Evolutionary conservation across 441 rosid genomes (phyloP), one percentile per base, ranked within the genome.

Genomic region (Codiaeum variegatum): DNA sequence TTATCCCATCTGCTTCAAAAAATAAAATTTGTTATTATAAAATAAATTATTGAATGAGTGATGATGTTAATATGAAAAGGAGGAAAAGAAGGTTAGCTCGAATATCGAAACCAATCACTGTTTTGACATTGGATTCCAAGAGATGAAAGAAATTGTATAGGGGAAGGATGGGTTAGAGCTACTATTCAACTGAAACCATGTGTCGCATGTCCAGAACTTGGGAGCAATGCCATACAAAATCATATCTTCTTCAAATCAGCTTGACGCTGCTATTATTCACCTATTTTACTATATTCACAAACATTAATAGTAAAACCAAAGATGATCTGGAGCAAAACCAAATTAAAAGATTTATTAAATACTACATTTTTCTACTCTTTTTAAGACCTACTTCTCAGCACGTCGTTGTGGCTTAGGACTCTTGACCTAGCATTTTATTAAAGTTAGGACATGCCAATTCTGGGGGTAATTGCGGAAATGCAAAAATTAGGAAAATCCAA

Each of bases 1-100:
- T 62, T 62, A 70, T 90, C 94, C 97, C 97, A 94, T 82, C 97
- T 94, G 76, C 52, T 31, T 21, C 31, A 40, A 12, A n/a, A 32
- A 52, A 49, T 5, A 1, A 26, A 38, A 55, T n/a, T n/a, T n/a
- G n/a, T n/a, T n/a, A n/a, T n/a, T n/a, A n/a, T n/a, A n/a, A n/a
- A n/a, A n/a, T n/a, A n/a, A n/a, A n/a, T n/a, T n/a, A n/a, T n/a
- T n/a, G n/a, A n/a, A n/a, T n/a, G n/a, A n/a, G n/a, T n/a, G n/a
- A n/a, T n/a, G n/a, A n/a, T n/a, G n/a, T n/a, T n/a, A n/a, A n/a
- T n/a, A 55, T 59, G 16, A 16, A 32, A 59, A 15, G 13, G 9
- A 18, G 1, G 1, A 29, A 16, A 59, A 13, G 0, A 13, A 59
- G 13, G 16, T 32, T 34, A 19, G 1, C 46, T 38, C 46, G 19